Conservation (phyloP, 371 early-diverging fungal genomes). For the Mucor ambiguus region DNA sequence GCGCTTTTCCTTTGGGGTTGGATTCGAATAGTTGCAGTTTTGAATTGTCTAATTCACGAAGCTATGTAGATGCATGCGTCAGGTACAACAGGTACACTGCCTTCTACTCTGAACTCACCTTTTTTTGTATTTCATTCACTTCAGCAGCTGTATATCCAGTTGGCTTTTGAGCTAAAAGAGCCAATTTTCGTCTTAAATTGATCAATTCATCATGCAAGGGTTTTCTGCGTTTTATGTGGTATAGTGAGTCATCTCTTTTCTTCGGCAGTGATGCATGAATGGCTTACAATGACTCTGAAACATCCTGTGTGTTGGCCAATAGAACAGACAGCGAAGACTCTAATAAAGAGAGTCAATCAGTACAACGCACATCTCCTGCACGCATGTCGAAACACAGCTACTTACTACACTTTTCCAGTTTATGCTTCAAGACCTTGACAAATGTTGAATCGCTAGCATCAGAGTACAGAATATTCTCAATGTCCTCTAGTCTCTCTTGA, state of each 20-base stretch:
- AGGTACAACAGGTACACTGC: not conserved
- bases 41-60: conserved; percentile 69
- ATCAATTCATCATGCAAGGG: conserved; percentile 69
- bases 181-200: conserved; percentile 65
- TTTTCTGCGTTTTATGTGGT: conserved; percentile 33
- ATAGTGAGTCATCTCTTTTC: not conserved
- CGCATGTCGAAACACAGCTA: not conserved
- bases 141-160: conserved; percentile 48
- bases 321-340: conserved; percentile 19
- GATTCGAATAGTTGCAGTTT: conserved; percentile 63
- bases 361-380: not conserved
- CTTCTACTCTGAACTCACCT: conserved; percentile 22
- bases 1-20: conserved; percentile 77
- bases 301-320: conserved; percentile 40
- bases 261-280: not conserved
- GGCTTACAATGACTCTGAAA: conserved; percentile 47
- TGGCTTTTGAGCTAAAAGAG: conserved; percentile 49
- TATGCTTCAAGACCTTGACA: conserved; percentile 59
- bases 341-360: not conserved
- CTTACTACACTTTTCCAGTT: conserved; percentile 59
- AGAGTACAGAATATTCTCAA: conserved; percentile 59
- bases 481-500: conserved; percentile 58
- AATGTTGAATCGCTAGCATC: conserved; percentile 52
- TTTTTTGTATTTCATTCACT: conserved; percentile 61
- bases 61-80: conserved; percentile 8